Evolutionary conservation across 306 rosid genomes (phyloP).

Genomic region (Lathyrus oleraceus): DNA sequence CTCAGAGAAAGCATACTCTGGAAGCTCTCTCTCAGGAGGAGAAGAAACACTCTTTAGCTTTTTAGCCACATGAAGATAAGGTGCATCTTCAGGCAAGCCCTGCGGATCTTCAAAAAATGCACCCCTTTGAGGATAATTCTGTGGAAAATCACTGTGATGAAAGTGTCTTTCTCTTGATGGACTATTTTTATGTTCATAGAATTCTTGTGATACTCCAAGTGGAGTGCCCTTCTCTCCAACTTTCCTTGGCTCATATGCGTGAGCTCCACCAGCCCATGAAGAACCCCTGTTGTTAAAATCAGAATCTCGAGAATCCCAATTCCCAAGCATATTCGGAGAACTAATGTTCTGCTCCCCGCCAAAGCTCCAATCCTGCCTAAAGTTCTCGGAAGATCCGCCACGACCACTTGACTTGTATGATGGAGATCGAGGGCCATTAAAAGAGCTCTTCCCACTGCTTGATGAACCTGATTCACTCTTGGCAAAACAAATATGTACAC

Average conservation of each 20-base stretch:
- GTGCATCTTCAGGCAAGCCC: conserved; percentile 64
- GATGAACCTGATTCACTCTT: conserved; percentile 82
- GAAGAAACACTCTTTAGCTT: conserved; percentile 58
- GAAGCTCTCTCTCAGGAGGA: conserved; percentile 73
- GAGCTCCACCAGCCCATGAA: conserved; percentile 54
- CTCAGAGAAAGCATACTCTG: conserved; percentile 68
- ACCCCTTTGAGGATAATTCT: conserved; percentile 52
- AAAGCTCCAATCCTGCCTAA: conserved; percentile 51
- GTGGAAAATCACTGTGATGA: conserved; percentile 51
- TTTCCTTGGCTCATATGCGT: conserved; percentile 57
- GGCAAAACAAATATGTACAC: conserved; percentile 92
- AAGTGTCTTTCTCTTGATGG: conserved; percentile 63
- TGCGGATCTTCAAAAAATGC: conserved; percentile 60
- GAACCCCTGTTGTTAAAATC: conserved; percentile 53
- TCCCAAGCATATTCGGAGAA: conserved; percentile 55
- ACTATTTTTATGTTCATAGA: conserved; percentile 53
- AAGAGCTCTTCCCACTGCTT: conserved; percentile 63
- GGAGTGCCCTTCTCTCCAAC: conserved; percentile 60
- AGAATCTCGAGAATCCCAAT: conserved; percentile 57
- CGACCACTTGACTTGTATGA: conserved; percentile 48
- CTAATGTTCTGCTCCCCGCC: conserved; percentile 44
- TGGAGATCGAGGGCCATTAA: conserved; percentile 61
- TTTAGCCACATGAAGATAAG: conserved; percentile 60
- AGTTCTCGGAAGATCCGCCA: conserved; percentile 57
- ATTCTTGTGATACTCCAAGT: conserved; percentile 52